Evolutionary conservation across 1,284 basidiomycete genomes (phyloP), one percentile per base, ranked within the genome.

Genomic region (Puccinia sorghi): DNA sequence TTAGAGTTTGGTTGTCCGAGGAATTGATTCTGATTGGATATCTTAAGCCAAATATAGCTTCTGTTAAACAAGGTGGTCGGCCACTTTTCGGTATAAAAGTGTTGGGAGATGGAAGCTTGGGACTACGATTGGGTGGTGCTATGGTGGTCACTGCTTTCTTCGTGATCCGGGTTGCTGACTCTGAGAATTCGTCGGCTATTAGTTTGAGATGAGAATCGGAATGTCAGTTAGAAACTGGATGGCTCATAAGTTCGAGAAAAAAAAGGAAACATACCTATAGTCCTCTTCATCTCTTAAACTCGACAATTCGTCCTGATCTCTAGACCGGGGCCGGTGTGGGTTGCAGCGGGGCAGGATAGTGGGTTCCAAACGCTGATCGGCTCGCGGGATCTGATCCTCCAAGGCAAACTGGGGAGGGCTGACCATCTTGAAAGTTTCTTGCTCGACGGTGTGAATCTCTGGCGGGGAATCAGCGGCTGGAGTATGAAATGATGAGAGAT

Each of bases 131-230:
- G 9, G 15, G 41, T 12, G 4, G 39, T 13, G 20, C 22, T 64
- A 15, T 32, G 61, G 41, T 64, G 39, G n/a, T 64, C 61, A 3
- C 46, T n/a, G 13, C 32, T 32, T 59, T 73, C 37, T 59, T 73
- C 56, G 46, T 12, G 32, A 70, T 73, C 71, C 4, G 71, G 71
- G 20, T 73, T 73, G 41, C 71, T 73, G 48, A 73, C 71, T 57
- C 27, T 73, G 3, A 73, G n/a, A 17, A 73, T 73, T 22, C 57
- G 48, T 54, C 67, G 56, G 48, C 71, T 57, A 27, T 9, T 56
- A 11, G 32, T 11, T 20, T 8, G n/a, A 37, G 27, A 59, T n/a
- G 15, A 43, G n/a, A 13, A 57, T 8, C 15, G 25, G 17, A 59
- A 37, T 4, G 15, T 59, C 32, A 46, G 39, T 25, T 3, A 43